Base-by-base conservation (phyloP, 441 rosid genomes). In the Pelargonium fulgidum region DNA sequence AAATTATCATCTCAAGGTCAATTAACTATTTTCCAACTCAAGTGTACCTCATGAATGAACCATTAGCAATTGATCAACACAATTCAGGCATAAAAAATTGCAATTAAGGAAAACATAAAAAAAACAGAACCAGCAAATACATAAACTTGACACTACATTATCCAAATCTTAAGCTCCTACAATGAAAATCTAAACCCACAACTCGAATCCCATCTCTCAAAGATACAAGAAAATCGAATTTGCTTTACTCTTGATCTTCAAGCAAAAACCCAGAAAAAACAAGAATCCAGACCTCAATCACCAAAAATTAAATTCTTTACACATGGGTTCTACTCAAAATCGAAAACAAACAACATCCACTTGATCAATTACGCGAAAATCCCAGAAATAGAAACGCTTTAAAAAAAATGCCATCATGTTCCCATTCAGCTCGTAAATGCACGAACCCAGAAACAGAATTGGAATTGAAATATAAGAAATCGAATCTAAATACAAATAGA, bases 371-470 rank as follows among this genome's bases (percentile, higher is more conserved):
- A 52, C 59, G 6, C 16, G 2, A 14, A 52, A 52, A 52, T 14
- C 20, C 59, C 8, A 52, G 59, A 14, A 52, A 52, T n/a, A 7
- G 8, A 5, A 52, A 4, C 2, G 59, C 16, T n/a, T n/a, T 4
- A 13, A n/a, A 7, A 52, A 7, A n/a, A 54, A 17, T 14, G 16
- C 7, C 26, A 58, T 58, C 63, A 58, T 8, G 63, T 58, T 58
- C 63, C 11, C 13, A 24, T 20, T 59, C 33, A 59, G 63, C 63
- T 59, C 63, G 33, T 59, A 59, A 50, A 13, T 50, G 58, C 58
- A 50, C 58, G 17, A 50, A 50, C 19, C 29, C 26, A 17, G 26
- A 58, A 19, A 58, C 62, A 58, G 62, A 58, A 58, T 20, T 58
- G 62, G 33, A 58, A 50, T 16, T 50, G 19, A 1, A 50, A 50